A percentile compares a stretch with the other conserved stretches of the same genome.
phyloP scores from a whole-genome alignment of 2,329 filamentous ascomycete genomes.

The Neonectria sp. region DNA sequence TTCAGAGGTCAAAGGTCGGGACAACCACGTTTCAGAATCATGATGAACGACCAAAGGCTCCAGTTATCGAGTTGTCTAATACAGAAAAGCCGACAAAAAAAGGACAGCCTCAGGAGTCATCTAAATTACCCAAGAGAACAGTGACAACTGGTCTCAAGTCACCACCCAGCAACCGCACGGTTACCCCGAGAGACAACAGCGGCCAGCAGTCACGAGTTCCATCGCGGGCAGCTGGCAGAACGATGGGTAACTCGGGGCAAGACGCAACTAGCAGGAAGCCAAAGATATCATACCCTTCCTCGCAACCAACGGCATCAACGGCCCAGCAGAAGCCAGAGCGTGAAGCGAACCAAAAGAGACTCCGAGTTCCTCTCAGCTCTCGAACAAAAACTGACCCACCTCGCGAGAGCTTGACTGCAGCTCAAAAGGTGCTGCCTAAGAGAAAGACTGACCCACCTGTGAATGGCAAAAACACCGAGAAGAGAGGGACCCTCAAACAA shows the following conservation, averaged over 20 bases:
- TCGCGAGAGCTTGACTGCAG: conserved; percentile 29
- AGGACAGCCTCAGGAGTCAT: conserved; percentile 28
- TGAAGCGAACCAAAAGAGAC: conserved; percentile 46
- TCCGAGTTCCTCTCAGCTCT: conserved; percentile 37
- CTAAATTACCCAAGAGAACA: conserved; percentile 32
- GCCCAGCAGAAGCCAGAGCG: conserved; percentile 32
- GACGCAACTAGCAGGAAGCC: conserved; percentile 25
- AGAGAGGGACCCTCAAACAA: conserved; percentile 63
- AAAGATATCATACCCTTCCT: conserved; percentile 23
- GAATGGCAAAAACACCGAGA: conserved; percentile 53
- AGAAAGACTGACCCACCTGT: conserved; percentile 39
- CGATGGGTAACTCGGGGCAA: not conserved
- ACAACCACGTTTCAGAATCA: conserved; percentile 58
- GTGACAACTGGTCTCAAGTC: conserved; percentile 21
- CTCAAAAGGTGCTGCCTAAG: conserved; percentile 40
- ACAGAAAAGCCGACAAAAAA: conserved; percentile 39
- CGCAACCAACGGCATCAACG: conserved; percentile 31
- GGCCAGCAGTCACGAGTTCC: conserved; percentile 4
- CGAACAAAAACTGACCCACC: conserved; percentile 51
- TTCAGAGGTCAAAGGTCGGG: conserved; percentile 67
- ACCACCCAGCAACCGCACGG: conserved; percentile 1
- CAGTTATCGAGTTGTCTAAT: conserved; percentile 48
- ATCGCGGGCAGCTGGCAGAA: not conserved
- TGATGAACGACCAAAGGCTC: conserved; percentile 45
- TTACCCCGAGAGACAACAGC: not conserved